Evolutionary conservation across 495 filamentous ascomycete genomes (phyloP).

Genomic region (Penicillium flavigenum): DNA sequence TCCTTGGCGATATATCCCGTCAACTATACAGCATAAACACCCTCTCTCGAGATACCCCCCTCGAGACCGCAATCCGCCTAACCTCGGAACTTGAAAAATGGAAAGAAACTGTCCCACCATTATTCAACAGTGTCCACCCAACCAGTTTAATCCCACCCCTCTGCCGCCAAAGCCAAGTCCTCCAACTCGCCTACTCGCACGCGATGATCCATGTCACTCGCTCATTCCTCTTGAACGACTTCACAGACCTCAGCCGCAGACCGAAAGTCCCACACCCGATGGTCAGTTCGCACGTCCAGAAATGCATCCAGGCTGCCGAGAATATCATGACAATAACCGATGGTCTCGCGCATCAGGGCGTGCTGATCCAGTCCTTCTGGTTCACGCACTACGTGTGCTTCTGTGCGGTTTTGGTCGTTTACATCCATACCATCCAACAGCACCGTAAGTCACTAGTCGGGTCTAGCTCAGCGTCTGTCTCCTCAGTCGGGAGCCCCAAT

Average conservation of each 20-base stretch:
- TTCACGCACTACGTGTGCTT: slow-evolving; percentile 57
- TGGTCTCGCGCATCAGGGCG: slow-evolving; percentile 38
- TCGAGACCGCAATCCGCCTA: slow-evolving; percentile 41
- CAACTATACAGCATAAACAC: slow-evolving; percentile 51
- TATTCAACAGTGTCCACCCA: slow-evolving; percentile 47
- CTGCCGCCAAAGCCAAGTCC: slow-evolving; percentile 53
- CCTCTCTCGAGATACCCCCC: slow-evolving; percentile 37
- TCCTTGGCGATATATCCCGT: slow-evolving; percentile 46
- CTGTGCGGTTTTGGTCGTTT: slow-evolving; percentile 54
- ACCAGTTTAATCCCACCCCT: slow-evolving; percentile 52
- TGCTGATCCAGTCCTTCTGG: slow-evolving; percentile 47
- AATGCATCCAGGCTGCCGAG: slow-evolving; percentile 48
- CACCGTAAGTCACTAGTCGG: slow-evolving; percentile 29
- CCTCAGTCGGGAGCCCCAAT: slow-evolving; percentile 24
- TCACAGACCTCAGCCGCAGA: slow-evolving; percentile 44
- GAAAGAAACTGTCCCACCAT: slow-evolving; percentile 43
- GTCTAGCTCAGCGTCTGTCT: slow-evolving; percentile 16
- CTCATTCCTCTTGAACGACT: slow-evolving; percentile 55
- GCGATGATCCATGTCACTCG: slow-evolving; percentile 56
- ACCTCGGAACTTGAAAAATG: slow-evolving; percentile 39
- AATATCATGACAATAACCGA: slow-evolving; percentile 41
- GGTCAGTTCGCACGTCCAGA: slow-evolving; percentile 38
- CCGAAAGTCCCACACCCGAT: slow-evolving; percentile 33
- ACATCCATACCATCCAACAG: slow-evolving; percentile 56
- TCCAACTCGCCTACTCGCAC: slow-evolving; percentile 53